Evolutionary conservation across 495 filamentous ascomycete genomes (phyloP), one percentile per base, ranked within the genome.

Genomic region (Aspergillus cristatus): DNA sequence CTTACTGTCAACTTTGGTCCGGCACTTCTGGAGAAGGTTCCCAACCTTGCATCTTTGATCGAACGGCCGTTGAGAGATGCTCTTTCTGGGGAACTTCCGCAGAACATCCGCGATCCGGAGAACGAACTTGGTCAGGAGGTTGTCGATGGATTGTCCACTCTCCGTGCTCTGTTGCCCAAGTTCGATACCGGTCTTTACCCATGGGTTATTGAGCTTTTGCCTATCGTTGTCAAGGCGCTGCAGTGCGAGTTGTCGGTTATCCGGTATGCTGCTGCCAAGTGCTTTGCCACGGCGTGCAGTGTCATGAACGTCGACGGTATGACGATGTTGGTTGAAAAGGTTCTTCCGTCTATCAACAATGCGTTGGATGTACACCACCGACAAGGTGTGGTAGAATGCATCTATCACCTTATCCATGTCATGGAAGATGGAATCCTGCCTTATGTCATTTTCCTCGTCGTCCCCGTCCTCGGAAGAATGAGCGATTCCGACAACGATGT

Each of bases 401-500:
- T 98, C 39, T 98, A 98, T 51, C 81, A 96, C 52, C 70, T 98
- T 25, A 97, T 97, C 48, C 83, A 93, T 50, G 90, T 97, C 38
- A 98, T 98, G 91, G 91, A 93, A 41, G 93, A 96, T 50, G 74
- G 76, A 34, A 97, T 98, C 40, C 66, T 98, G 14, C 91, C 91
- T 7, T 98, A 97, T 58, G 91, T 98, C 39, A 96, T 98, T 48
- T 97, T 98, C 76, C 75, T 98, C 38, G 90, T 98, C 32, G 90
- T 96, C n/a, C 91, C 91, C 2, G 90, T 98, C 3, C 73, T 98
- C 36, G 91, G 91, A 28, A 79, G 91, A n/a, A 98, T 98, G 91
- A 96, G 89, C 55, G 91, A 98, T 57, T 91, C 90, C 0, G 90
- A 98, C 59, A 88, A 89, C 47, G 89, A 97, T 50, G 79, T 97